Conservation (phyloP, 2,329 filamentous ascomycete genomes). For the Alternaria consortialis region DNA sequence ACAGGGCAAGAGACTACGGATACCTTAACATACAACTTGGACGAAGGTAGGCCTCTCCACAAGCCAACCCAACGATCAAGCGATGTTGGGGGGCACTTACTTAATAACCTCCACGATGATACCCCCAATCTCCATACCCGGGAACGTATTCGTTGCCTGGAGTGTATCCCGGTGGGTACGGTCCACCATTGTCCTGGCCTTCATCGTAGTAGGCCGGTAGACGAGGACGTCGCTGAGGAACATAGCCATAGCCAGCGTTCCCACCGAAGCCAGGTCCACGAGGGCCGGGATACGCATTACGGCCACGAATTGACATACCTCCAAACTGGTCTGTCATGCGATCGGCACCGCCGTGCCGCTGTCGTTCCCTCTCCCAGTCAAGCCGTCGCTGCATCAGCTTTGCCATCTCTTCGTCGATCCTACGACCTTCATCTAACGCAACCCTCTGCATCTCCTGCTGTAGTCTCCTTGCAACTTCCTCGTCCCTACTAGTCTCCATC, state of each 20-base stretch:
- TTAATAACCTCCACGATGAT: neutral
- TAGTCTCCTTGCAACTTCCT: neutral
- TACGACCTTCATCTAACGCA: no score
- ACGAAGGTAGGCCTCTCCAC: no score
- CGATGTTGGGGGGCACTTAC: neutral
- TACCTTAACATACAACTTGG: no score
- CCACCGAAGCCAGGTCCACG: neutral
- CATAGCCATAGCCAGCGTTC: neutral
- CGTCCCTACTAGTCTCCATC: neutral
- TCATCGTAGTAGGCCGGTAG: neutral
- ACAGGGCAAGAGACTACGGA: no score
- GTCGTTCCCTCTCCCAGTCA: neutral
- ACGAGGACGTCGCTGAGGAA: neutral
- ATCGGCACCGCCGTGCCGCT: neutral
- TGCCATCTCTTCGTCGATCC: neutral
- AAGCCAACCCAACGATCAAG: neutral
- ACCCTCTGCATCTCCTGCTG: neutral
- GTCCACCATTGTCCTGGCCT: neutral
- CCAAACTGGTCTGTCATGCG: neutral
- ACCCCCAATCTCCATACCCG: neutral
- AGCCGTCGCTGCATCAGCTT: neutral
- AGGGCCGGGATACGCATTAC: neutral
- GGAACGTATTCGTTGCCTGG: neutral
- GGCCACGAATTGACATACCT: neutral
- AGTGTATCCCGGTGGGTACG: neutral